Percentiles rank a stretch among this genome's conserved stretches.
Evolutionary conservation across 2,329 filamentous ascomycete species (phyloP).

Genomic region (Arthrobotrys sphaeroides): DNA sequence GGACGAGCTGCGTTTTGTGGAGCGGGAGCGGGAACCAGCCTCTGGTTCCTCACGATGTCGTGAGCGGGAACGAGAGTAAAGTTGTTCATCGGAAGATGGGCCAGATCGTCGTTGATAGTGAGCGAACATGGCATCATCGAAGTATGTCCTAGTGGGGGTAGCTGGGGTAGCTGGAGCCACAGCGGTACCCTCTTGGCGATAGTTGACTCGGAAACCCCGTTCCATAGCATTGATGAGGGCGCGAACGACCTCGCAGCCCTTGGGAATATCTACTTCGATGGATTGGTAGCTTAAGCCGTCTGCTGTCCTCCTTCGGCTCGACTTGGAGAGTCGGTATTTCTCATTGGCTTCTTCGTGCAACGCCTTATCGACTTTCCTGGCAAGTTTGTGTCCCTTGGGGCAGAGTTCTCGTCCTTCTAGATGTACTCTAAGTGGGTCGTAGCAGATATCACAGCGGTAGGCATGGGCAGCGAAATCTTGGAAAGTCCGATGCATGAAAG

Average conservation of each 20-base stretch:
- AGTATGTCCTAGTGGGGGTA: constrained; percentile 33
- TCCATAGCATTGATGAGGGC: constrained; percentile 51
- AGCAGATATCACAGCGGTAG: constrained; percentile 49
- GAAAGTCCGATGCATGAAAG: constrained; percentile 53
- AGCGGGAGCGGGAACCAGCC: constrained; percentile 32
- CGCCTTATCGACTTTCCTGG: constrained; percentile 44
- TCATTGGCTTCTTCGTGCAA: constrained; percentile 52
- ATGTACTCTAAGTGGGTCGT: constrained; percentile 45
- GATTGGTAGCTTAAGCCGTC: constrained; percentile 51
- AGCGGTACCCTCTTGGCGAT: constrained; percentile 21
- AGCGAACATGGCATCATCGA: constrained; percentile 30
- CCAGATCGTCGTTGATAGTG: constrained; percentile 45
- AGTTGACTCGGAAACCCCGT: constrained; percentile 41
- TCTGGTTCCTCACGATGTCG: constrained; percentile 46
- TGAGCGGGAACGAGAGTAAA: constrained; percentile 49
- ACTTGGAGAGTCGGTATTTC: constrained; percentile 39
- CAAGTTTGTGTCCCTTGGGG: constrained; percentile 39
- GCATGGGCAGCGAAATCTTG: constrained; percentile 42
- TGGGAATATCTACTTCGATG: constrained; percentile 53
- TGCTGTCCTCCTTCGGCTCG: constrained; percentile 18
- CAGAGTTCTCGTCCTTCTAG: constrained; percentile 44
- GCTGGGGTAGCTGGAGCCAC: constrained; percentile 24
- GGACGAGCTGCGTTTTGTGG: constrained; percentile 48
- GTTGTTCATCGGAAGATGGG: constrained; percentile 51
- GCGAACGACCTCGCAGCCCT: constrained; percentile 52